phyloP scores from a whole-genome alignment of 2,329 filamentous ascomycete species.

The Penicillium palitans region DNA sequence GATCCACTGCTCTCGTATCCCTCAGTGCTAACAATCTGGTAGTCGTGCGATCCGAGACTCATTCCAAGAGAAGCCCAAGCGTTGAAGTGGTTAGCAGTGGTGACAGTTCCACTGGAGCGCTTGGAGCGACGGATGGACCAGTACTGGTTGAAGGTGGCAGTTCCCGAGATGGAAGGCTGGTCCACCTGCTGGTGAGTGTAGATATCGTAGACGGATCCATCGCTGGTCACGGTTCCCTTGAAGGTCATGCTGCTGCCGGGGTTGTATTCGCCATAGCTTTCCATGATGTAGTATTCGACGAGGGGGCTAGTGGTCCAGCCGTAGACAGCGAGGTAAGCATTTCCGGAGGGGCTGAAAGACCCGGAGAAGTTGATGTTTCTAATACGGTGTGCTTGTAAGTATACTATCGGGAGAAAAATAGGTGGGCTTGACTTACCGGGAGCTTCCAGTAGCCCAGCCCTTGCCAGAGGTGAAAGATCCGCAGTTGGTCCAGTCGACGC shows the following conservation, averaged over 20 bases:
- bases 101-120: slow-evolving; percentile 39
- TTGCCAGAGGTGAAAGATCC: slow-evolving; percentile 61
- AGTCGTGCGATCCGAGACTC: slow-evolving; percentile 38
- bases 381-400: not conserved
- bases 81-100: slow-evolving; percentile 39
- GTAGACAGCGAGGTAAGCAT: slow-evolving; percentile 40
- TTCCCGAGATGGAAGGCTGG: slow-evolving; percentile 43
- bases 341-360: slow-evolving; percentile 33
- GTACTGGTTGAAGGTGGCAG: slow-evolving; percentile 46
- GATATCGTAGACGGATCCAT: slow-evolving; percentile 42
- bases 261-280: slow-evolving; percentile 38
- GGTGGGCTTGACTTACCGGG: slow-evolving; percentile 41
- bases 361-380: slow-evolving; percentile 34
- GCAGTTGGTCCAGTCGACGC: slow-evolving; percentile 46
- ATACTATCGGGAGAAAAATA: not conserved
- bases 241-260: slow-evolving; percentile 29
- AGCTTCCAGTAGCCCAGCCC: slow-evolving; percentile 57
- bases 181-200: slow-evolving; percentile 41
- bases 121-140: slow-evolving; percentile 43
- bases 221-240: slow-evolving; percentile 39
- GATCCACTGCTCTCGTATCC: slow-evolving; percentile 46
- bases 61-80: slow-evolving; percentile 38
- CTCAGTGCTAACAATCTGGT: slow-evolving; percentile 47
- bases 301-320: slow-evolving; percentile 44
- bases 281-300: slow-evolving; percentile 43